These are phyloP conservation scores for Globisporangium nunn DNA, from an alignment of 352 stramenopile genomes.

Conservation along the genomic window DNA sequence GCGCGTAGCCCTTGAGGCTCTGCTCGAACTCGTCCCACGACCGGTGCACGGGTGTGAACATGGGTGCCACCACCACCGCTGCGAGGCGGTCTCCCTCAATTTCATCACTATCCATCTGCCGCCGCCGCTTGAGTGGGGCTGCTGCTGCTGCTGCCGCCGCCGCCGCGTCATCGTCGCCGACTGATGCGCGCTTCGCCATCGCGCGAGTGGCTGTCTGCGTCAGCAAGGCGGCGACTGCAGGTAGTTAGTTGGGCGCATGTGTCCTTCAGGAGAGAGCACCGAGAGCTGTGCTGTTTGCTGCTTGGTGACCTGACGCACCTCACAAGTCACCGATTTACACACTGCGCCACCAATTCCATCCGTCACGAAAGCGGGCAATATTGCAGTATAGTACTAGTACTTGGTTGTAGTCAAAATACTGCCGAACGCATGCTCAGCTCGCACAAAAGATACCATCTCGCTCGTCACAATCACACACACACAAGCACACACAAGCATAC, in stretches of 20 bases:
- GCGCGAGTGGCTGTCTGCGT: background rate
- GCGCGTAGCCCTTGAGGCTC: slow-evolving; percentile 48
- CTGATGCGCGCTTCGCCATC: background rate
- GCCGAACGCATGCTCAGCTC: no score
- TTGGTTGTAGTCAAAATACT: no score
- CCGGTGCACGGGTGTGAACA: slow-evolving; percentile 41
- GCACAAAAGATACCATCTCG: no score
- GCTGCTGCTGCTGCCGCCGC: background rate
- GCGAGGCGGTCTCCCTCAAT: background rate
- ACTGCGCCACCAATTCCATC: background rate
- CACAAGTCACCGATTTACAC: background rate
- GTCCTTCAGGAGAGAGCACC: no score
- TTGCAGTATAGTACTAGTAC: no score
- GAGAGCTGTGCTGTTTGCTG: no score
- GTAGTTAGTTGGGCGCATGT: no score
- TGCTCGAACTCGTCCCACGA: slow-evolving; percentile 66
- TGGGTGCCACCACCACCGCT: slow-evolving; percentile 23
- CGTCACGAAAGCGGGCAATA: no score
- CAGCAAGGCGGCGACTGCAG: background rate
- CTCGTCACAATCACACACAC: no score
- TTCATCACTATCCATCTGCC: background rate
- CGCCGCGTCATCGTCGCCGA: background rate
- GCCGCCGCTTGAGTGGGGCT: background rate
- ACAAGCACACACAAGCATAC: no score
- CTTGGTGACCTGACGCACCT: background rate